A percentile compares a stretch with the other conserved stretches of the same genome.
phyloP scores from a whole-genome alignment of 768 basidiomycete species.

The Amanita brunnescens region DNA sequence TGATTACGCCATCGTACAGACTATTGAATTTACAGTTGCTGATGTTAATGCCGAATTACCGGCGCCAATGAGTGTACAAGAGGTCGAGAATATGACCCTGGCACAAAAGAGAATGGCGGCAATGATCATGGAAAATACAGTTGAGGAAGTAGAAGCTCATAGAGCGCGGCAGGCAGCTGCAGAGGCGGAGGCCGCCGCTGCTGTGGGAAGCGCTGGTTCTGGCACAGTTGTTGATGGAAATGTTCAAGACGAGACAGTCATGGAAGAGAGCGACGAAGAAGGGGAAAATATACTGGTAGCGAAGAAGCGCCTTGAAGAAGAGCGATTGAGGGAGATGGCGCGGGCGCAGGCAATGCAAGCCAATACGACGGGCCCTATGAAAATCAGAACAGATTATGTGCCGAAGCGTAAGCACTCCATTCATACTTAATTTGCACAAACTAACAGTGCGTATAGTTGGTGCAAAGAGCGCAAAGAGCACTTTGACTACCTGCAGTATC shows the following conservation, averaged over 20 bases:
- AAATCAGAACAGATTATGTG: constrained; percentile 94
- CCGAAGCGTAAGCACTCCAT: constrained; percentile 63
- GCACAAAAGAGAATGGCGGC: constrained; percentile 98
- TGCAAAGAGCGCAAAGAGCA: constrained; percentile 51
- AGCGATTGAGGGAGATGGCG: constrained; percentile 60
- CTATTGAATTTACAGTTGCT: constrained; percentile 92
- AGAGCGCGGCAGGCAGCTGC: constrained; percentile 77
- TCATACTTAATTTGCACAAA: constrained; percentile 2
- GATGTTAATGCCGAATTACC: constrained; percentile 90
- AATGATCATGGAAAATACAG: constrained; percentile 95
- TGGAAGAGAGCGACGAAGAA: constrained; percentile 84
- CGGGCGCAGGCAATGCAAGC: constrained; percentile 68
- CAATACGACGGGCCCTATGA: constrained; percentile 75
- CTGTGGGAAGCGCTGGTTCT: constrained; percentile 57
- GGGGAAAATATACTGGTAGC: constrained; percentile 51
- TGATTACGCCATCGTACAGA: constrained; percentile 96
- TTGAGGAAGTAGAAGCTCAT: constrained; percentile 77
- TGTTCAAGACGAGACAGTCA: constrained; percentile 52
- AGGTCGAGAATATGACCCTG: constrained; percentile 93
- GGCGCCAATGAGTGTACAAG: constrained; percentile 91
- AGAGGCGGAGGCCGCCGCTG: constrained; percentile 75
- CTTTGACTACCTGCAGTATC: constrained; percentile 83
- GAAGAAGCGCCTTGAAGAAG: constrained; percentile 61
- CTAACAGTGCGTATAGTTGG: constrained; percentile 39
- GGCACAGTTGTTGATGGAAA: constrained; percentile 12